Evolutionary conservation across 768 basidiomycete genomes (phyloP).

Genomic region (Boletus rubescentipes): DNA sequence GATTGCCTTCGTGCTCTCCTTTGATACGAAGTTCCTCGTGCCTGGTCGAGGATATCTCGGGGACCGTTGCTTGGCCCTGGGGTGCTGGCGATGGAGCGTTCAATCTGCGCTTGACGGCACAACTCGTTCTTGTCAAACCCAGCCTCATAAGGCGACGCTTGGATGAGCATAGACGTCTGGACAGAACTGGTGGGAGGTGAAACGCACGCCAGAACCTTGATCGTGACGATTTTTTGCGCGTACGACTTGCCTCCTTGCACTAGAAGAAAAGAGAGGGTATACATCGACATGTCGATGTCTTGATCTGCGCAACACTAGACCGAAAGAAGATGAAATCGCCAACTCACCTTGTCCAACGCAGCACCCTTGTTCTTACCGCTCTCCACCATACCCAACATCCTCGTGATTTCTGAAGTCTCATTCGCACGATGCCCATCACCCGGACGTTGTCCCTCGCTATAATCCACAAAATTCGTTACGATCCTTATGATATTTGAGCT

Average conservation of each 20-base stretch:
- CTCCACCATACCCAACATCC: conserved; percentile 93
- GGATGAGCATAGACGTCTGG: neutral
- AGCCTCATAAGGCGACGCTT: conserved; percentile 18
- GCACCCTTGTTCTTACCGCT: conserved; percentile 82
- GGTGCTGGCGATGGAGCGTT: conserved; percentile 6
- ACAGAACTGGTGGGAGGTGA: neutral
- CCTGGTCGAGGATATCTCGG: neutral
- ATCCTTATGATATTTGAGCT: conserved; percentile 75
- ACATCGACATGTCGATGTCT: conserved; percentile 2
- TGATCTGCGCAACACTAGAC: neutral
- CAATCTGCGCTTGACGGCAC: conserved; percentile 52
- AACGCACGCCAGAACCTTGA: conserved; percentile 76
- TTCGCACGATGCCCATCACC: conserved; percentile 80
- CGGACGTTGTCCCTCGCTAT: conserved; percentile 69
- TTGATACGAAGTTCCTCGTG: conserved; percentile 15
- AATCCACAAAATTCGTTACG: conserved; percentile 78
- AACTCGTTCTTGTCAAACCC: conserved; percentile 70
- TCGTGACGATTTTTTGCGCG: conserved; percentile 78
- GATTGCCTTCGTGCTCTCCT: conserved; percentile 10
- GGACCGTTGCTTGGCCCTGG: neutral
- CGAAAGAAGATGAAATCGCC: neutral
- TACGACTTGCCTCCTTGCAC: conserved; percentile 99
- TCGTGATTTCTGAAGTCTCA: too few species aligned
- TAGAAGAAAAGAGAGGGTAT: conserved; percentile 31
- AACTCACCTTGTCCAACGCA: conserved; percentile 86